Percentiles rank a stretch among this genome's conserved stretches.
These are phyloP conservation scores for Fraxinus pennsylvanica DNA, from an alignment of 257 asterid genomes.

Conservation along the genomic window DNA sequence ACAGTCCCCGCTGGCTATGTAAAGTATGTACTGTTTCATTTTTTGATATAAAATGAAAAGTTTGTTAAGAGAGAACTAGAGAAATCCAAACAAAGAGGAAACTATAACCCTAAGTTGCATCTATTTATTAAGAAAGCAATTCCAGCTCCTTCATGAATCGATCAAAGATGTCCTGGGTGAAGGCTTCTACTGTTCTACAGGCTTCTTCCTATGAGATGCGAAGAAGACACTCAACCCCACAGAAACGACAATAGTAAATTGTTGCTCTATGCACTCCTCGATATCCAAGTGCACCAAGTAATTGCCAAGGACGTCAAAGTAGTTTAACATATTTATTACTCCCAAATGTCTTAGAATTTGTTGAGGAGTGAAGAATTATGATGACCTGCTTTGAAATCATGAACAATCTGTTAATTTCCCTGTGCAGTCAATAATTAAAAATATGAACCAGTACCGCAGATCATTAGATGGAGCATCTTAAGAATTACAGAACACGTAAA, in stretches of 20 bases:
- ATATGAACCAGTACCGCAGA: background rate
- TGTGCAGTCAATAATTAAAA: background rate
- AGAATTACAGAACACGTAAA: background rate
- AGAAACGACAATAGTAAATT: background rate
- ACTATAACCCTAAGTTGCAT: background rate
- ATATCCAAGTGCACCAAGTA: background rate
- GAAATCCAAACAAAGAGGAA: background rate
- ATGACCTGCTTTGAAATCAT: background rate
- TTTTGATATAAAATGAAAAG: constrained; percentile 7
- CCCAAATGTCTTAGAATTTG: background rate
- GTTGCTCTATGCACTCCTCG: background rate
- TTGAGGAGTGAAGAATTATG: background rate
- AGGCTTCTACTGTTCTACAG: background rate
- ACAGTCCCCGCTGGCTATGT: constrained; percentile 96
- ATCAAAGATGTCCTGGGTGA: background rate
- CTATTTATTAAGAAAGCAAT: background rate
- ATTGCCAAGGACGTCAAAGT: background rate
- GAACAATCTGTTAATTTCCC: background rate
- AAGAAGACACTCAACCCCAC: background rate
- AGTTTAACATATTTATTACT: background rate
- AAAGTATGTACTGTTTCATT: constrained; percentile 48
- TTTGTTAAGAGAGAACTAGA: background rate
- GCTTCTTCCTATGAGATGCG: background rate
- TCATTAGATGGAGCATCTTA: background rate
- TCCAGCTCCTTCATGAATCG: background rate